A percentile compares a stretch with the other conserved stretches of the same genome.
These are phyloP conservation scores for Fusarium stilboides DNA, from an alignment of 2,329 filamentous ascomycete genomes.

Conservation along the genomic window DNA sequence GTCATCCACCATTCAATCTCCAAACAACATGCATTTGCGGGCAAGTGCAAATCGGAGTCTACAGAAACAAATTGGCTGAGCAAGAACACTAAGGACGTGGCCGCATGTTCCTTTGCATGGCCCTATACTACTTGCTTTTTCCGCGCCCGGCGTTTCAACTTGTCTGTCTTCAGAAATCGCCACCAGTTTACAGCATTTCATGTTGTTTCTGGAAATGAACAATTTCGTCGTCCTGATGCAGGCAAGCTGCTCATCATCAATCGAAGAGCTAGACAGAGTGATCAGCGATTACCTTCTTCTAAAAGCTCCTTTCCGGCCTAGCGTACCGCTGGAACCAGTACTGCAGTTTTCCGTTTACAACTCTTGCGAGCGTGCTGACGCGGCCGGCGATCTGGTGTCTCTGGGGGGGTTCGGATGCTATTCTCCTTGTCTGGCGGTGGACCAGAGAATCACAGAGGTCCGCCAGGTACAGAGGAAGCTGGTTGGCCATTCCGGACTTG, in stretches of 20 bases:
- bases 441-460: slow-evolving; percentile 17
- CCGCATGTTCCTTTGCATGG: slow-evolving; percentile 8
- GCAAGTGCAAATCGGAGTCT: slow-evolving; percentile 10
- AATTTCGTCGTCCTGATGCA: slow-evolving; percentile 13
- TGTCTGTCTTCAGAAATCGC: slow-evolving; percentile 2
- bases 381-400: slow-evolving; percentile 43
- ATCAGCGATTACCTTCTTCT: slow-evolving; percentile 23
- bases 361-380: slow-evolving; percentile 36
- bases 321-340: slow-evolving; percentile 28
- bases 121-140: slow-evolving; percentile 11
- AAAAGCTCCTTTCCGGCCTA: slow-evolving; percentile 26
- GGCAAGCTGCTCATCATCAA: slow-evolving; percentile 4
- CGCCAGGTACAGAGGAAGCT: slow-evolving; percentile 20
- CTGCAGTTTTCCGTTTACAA: slow-evolving; percentile 26
- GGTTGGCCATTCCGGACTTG: slow-evolving; percentile 20
- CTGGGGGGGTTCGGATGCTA: slow-evolving; percentile 10
- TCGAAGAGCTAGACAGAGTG: slow-evolving; percentile 15
- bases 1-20: slow-evolving; percentile 13
- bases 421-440: slow-evolving; percentile 6
- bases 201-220: slow-evolving; percentile 14
- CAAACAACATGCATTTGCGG: background rate
- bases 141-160: background rate
- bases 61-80: background rate
- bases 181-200: slow-evolving; percentile 5
- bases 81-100: slow-evolving; percentile 4